Evolutionary conservation across 1,284 basidiomycete species (phyloP), one percentile per base, ranked within the genome.

Genomic region (Malassezia dermatis): DNA sequence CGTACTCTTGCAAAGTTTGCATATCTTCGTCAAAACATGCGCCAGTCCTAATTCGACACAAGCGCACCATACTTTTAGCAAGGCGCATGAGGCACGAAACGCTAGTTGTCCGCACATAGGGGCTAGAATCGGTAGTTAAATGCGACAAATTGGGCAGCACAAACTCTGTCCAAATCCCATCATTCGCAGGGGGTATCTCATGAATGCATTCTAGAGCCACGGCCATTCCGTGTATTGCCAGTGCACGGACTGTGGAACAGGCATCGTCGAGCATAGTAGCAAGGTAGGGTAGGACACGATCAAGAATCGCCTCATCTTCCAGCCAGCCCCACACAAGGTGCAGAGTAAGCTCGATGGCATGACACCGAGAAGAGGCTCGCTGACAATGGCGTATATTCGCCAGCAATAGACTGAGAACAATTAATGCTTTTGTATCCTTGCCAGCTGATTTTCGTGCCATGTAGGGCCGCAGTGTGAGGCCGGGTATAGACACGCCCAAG

Each of bases 281-380:
- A 24, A 94, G 81, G 65, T 89, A 96, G 0, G 94, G 94, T 1
- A 95, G 79, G 76, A 96, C 83, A 3, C 91, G 83, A 73, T 99
- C 94, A 43, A 98, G 78, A 71, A 93, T 93, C 13, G 89, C 89
- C 74, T 96, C 93, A 69, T 98, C 94, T 0, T 86, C 88, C 30
- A 98, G 80, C 69, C 87, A 86, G 8, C 62, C 53, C 1, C 82
- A 81, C 3, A 83, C 82, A 5, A 96, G 79, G 1, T 88, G 88
- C 17, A 95, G 79, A 53, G 95, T 84, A 10, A 95, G 80, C 64
- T 95, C 89, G 45, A 98, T 77, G 0, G 86, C 87, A 34, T 83
- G 84, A 26, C 89, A 77, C 72, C 90, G 88, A 7, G 89, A 89
- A 30, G 86, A 88, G 0, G 94, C 88, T 3, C 89, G 80, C 12